These are phyloP conservation scores for Vitis cinerea DNA, from an alignment of 164 flowering plant species.

Conservation along the genomic window DNA sequence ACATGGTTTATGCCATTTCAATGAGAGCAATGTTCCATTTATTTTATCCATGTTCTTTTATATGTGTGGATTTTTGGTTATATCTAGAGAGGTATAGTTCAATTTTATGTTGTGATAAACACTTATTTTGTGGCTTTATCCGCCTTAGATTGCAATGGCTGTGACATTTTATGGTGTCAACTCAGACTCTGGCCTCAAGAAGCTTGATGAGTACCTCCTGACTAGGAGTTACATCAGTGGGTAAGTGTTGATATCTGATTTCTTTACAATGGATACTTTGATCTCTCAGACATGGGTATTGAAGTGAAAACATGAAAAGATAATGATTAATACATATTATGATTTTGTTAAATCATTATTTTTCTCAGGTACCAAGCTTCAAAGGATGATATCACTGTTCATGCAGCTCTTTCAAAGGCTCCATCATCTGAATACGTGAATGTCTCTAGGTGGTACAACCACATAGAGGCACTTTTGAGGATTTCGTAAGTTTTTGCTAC, in stretches of 20 bases:
- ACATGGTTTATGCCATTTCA: too few species aligned
- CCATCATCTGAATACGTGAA: conserved; percentile 68
- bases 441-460: conserved; percentile 76
- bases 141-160: conserved; percentile 46
- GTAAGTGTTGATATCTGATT: conserved; percentile 25
- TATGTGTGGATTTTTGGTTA: too few species aligned
- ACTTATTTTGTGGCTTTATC: too few species aligned
- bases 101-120: too few species aligned
- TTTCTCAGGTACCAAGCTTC: conserved; percentile 77
- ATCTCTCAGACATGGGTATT: too few species aligned
- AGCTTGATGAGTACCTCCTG: conserved; percentile 72
- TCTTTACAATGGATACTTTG: background rate
- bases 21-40: too few species aligned
- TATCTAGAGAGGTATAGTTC: too few species aligned
- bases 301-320: background rate
- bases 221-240: conserved; percentile 77
- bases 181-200: conserved; percentile 60
- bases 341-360: background rate
- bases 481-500: conserved; percentile 57
- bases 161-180: conserved; percentile 44
- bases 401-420: conserved; percentile 51
- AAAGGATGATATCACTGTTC: conserved; percentile 79
- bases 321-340: background rate
- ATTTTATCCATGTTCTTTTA: too few species aligned
- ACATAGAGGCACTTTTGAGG: conserved; percentile 82